Conservation (phyloP, 176 grass and related monocot genomes). For the Pontederia crassipes region DNA sequence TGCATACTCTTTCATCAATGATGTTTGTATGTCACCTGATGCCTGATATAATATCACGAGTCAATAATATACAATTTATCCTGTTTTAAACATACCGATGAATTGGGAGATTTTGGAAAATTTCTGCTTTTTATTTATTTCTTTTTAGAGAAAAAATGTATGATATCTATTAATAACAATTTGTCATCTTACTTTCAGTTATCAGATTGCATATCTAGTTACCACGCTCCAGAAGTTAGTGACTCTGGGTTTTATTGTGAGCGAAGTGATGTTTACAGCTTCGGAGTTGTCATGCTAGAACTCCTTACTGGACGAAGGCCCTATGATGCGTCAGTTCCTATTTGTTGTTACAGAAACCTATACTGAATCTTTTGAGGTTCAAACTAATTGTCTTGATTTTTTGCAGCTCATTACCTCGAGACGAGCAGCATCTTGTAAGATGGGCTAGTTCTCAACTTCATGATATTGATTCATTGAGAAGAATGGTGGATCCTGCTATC, state of each 20-base stretch:
- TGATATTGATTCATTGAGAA: slow-evolving; percentile 56
- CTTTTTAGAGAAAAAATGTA: too few species aligned
- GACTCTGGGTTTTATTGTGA: slow-evolving; percentile 35
- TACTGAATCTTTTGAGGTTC: too few species aligned
- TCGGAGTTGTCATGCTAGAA: slow-evolving; percentile 80
- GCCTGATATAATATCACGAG: too few species aligned
- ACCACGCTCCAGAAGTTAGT: slow-evolving; percentile 66
- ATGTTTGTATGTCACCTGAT: too few species aligned
- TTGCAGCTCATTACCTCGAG: slow-evolving; percentile 45
- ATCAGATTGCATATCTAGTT: slow-evolving; percentile 38
- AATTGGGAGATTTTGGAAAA: neutral
- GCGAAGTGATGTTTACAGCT: slow-evolving; percentile 77
- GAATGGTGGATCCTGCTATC: slow-evolving; percentile 59
- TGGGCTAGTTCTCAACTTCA: slow-evolving; percentile 71
- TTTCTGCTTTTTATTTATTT: neutral
- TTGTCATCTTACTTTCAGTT: slow-evolving; percentile 27
- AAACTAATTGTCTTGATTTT: slow-evolving; percentile 1
- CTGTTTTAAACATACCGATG: too few species aligned
- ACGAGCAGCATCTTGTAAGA: slow-evolving; percentile 65
- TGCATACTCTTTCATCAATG: too few species aligned
- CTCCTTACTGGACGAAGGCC: slow-evolving; percentile 70
- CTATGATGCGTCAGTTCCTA: slow-evolving; percentile 40
- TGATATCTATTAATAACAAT: slow-evolving; percentile 4
- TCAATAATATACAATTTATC: too few species aligned
- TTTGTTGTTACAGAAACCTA: neutral